Percentiles rank a stretch among this genome's conserved stretches.
Conservation (phyloP, 2,329 filamentous ascomycete genomes). For the Fusarium sp. region DNA sequence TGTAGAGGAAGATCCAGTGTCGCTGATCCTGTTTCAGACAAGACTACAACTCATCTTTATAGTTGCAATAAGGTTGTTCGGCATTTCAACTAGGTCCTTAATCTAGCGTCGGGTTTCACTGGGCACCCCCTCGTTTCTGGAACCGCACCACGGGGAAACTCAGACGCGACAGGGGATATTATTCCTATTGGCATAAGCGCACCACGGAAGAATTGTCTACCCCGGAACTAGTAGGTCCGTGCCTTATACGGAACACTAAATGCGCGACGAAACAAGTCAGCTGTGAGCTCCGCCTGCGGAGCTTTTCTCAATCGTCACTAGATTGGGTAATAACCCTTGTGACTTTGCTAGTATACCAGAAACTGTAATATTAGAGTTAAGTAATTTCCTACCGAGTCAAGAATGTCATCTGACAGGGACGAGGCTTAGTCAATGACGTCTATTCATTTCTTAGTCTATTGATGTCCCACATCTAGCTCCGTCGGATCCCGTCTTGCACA, state of each 20-base stretch:
- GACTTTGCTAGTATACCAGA: too few relatives aligned
- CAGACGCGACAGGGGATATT: not conserved
- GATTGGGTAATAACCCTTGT: not conserved
- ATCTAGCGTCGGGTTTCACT: slow-evolving; percentile 21
- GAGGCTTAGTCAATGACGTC: too few relatives aligned
- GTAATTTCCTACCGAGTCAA: too few relatives aligned
- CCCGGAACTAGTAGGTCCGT: slow-evolving; percentile 19
- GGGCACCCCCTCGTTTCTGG: not conserved
- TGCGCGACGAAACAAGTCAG: slow-evolving; percentile 4
- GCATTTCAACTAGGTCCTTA: slow-evolving; percentile 15
- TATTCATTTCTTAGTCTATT: too few relatives aligned
- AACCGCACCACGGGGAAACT: not conserved
- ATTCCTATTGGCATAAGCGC: slow-evolving; percentile 13
- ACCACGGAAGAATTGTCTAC: slow-evolving; percentile 32
- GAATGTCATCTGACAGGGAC: too few relatives aligned
- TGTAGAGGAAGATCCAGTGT: not conserved
- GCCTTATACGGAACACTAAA: slow-evolving; percentile 9
- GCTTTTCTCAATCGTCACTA: not conserved
- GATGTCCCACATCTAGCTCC: not conserved
- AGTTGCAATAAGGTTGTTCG: not conserved
- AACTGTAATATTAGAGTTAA: too few relatives aligned
- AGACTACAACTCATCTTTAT: slow-evolving; percentile 8
- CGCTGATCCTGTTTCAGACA: slow-evolving; percentile 4
- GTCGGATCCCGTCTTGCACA: not conserved
- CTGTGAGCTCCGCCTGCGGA: not conserved